Base-by-base conservation (phyloP, 805 yeast species). In the Maudiozyma pseudohumilis region DNA sequence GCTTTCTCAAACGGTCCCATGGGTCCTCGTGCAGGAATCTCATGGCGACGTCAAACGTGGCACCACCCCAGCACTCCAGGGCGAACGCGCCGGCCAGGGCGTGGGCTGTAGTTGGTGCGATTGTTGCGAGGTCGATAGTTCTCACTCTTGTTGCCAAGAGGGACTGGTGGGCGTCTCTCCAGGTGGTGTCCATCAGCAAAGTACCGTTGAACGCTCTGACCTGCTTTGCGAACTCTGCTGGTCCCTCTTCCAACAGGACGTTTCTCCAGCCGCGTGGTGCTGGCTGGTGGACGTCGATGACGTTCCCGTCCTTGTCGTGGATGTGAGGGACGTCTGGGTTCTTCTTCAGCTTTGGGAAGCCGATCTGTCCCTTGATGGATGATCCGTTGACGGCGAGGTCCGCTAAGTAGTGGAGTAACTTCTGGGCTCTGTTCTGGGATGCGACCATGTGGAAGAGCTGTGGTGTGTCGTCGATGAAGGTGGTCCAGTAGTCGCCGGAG, bases 131-230 rank as follows among this genome's bases (percentile, higher is more conserved):
- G 64, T 92, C 99, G 50, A 83, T 74, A 18, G 98, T 92, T 66
- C 99, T 79, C 27, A 92, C 94, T 66, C 98, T 82, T 29, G 99
- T 92, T 8, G 99, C 99, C 56, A 92, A 72, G 51, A 92, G 68
- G 18, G 96, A 88, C 71, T 92, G 99, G 66, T 92, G 98, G 26
- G 98, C 98, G 65, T 92, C 99, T 77, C 99, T 86, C 99, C 99
- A 92, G 8, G 99, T 92, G 39, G 99, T 92, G 63, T 92, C 99
- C 85, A 94, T 92, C 53, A 92, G 66, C 61, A 92, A 69, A 48
- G 95, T 80, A 54, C 98, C 98, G 38, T 84, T 68, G 65, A 76
- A 78, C 13, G 66, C 62, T 61, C 96, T 77, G 42, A 92, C 95
- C 53, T 84, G 80, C 65, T 79, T 72, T 50, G 96, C 95, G 58